phyloP scores from a whole-genome alignment of 371 early-diverging fungal genomes.

The Batkoa obscura region DNA sequence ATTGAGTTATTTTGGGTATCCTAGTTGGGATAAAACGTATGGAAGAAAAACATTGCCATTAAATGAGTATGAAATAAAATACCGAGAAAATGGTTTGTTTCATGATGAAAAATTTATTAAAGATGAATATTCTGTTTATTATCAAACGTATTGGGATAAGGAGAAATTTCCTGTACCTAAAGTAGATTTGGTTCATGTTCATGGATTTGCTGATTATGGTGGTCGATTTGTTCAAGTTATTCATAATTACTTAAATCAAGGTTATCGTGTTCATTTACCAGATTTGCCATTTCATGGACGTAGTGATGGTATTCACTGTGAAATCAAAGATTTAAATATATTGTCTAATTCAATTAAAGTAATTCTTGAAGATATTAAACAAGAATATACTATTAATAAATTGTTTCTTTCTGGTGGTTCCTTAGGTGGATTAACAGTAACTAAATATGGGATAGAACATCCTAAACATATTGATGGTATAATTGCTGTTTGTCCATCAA shows the following conservation, averaged over 20 bases:
- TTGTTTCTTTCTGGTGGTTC: background rate
- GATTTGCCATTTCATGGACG: constrained; percentile 5
- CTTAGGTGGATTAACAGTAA: background rate
- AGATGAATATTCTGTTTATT: background rate
- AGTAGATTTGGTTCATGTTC: background rate
- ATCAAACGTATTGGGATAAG: background rate
- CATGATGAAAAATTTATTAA: background rate
- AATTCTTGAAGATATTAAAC: background rate
- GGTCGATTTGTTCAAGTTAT: background rate
- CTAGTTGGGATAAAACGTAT: background rate
- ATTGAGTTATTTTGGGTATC: background rate
- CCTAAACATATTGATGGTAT: background rate
- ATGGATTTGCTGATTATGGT: constrained; percentile 1
- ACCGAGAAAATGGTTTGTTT: background rate
- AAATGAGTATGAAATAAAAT: background rate
- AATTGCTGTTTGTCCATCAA: background rate
- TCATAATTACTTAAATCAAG: background rate
- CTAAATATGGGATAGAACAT: background rate
- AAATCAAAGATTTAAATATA: background rate
- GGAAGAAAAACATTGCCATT: background rate
- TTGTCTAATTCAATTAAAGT: background rate
- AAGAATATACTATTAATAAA: background rate
- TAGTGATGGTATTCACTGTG: background rate
- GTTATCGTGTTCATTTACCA: background rate
- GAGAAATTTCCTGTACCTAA: background rate